Percentiles rank a stretch among this genome's conserved stretches.
phyloP scores from a whole-genome alignment of 805 yeast genomes.

The Cyberlindnera japonica region DNA sequence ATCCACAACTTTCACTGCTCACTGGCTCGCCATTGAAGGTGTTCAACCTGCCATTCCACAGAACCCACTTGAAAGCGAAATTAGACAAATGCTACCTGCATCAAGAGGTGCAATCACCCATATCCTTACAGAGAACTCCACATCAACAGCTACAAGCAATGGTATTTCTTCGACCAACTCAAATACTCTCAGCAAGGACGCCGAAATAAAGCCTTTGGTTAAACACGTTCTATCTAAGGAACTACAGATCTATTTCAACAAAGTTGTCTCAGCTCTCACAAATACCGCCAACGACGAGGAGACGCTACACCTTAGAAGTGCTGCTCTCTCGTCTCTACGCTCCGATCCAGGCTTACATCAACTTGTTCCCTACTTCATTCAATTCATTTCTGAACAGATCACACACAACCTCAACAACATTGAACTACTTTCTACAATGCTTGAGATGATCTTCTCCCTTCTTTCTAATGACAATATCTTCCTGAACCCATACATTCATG shows the following conservation, averaged over 20 bases:
- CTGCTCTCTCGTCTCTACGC: slow-evolving; percentile 80
- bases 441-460: slow-evolving; percentile 83
- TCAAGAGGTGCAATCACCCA: slow-evolving; percentile 80
- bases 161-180: slow-evolving; percentile 12
- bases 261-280: slow-evolving; percentile 75
- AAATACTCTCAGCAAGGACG: slow-evolving; percentile 33
- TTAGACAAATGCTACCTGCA: slow-evolving; percentile 70
- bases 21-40: slow-evolving; percentile 98
- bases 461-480: slow-evolving; percentile 80
- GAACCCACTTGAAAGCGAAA: slow-evolving; percentile 79
- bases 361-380: slow-evolving; percentile 92
- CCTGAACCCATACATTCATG: slow-evolving; percentile 93
- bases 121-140: slow-evolving; percentile 45
- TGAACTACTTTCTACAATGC: slow-evolving; percentile 71
- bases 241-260: slow-evolving; percentile 88
- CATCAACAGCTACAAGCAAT: slow-evolving; percentile 29
- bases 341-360: slow-evolving; percentile 97
- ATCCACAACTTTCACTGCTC: slow-evolving; percentile 87
- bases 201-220: slow-evolving; percentile 81
- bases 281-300: slow-evolving; percentile 45
- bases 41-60: slow-evolving; percentile 98
- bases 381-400: slow-evolving; percentile 92
- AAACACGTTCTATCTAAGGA: slow-evolving; percentile 95
- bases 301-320: slow-evolving; percentile 50
- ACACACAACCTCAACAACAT: slow-evolving; percentile 80